Evolutionary conservation across 106 monocot genomes (phyloP).

Genomic region (Platanthera guangdongensis): DNA sequence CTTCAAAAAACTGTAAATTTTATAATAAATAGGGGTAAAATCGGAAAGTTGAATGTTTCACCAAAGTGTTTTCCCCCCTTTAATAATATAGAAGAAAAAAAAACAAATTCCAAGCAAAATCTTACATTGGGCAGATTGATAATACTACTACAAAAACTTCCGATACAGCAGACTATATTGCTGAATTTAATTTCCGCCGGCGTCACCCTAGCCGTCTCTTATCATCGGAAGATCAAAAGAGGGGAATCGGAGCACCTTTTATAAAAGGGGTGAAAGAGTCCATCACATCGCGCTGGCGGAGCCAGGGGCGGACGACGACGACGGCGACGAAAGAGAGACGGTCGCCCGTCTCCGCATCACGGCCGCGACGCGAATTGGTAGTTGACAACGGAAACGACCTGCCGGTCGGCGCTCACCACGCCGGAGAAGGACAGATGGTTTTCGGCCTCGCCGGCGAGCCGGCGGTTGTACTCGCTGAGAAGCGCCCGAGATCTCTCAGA

Average conservation of each 20-base stretch:
- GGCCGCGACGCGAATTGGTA: conserved; percentile 22
- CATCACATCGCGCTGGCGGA: conserved; percentile 5
- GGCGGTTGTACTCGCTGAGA: conserved; percentile 32
- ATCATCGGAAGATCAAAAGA: background rate
- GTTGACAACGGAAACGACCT: conserved; percentile 36
- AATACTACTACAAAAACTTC: too few species aligned
- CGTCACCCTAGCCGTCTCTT: too few species aligned
- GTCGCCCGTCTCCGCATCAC: background rate
- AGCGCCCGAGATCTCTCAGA: conserved; percentile 29
- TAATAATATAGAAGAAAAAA: too few species aligned
- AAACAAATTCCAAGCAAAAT: too few species aligned
- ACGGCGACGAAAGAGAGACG: conserved; percentile 33
- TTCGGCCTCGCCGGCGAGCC: background rate
- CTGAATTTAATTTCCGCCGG: too few species aligned
- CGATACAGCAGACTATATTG: too few species aligned
- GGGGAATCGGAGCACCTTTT: background rate
- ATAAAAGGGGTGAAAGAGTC: conserved; percentile 27
- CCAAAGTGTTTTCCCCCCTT: too few species aligned
- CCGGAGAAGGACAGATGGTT: conserved; percentile 13
- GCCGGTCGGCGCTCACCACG: conserved; percentile 22
- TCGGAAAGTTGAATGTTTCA: too few species aligned
- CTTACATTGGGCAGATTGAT: too few species aligned
- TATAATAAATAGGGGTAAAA: too few species aligned
- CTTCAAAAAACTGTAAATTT: too few species aligned
- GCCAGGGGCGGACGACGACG: conserved; percentile 50